Evolutionary conservation across 78 protist species (phyloP).

Genomic region (Tieghemostelium lacteum): DNA sequence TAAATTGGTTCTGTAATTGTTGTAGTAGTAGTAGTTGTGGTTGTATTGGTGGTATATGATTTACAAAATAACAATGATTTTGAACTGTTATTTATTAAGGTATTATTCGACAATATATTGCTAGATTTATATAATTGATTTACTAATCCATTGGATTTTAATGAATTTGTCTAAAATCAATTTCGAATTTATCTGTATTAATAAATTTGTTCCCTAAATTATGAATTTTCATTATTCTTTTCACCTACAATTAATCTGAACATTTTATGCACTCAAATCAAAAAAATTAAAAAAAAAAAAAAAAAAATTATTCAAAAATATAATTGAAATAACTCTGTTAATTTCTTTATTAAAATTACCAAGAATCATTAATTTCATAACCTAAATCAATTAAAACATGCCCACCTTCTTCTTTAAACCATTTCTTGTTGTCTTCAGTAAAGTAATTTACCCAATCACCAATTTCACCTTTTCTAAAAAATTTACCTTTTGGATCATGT

Average conservation of each 20-base stretch:
- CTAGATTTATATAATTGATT: not conserved
- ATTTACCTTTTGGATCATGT: slow-evolving; percentile 31
- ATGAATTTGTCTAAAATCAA: not conserved
- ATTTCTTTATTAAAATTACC: slow-evolving; percentile 11
- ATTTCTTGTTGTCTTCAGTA: slow-evolving; percentile 16
- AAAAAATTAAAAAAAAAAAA: too few species aligned
- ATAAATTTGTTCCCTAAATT: too few species aligned
- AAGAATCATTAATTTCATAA: slow-evolving; percentile 47
- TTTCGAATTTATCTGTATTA: too few species aligned
- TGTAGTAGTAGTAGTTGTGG: not conserved
- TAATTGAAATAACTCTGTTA: too few species aligned
- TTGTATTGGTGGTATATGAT: not conserved
- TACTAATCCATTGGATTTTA: not conserved
- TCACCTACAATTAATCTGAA: too few species aligned
- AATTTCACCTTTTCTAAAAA: slow-evolving; percentile 77
- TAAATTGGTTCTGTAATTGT: not conserved
- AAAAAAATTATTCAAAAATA: too few species aligned
- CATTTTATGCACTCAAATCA: too few species aligned
- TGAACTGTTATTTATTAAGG: not conserved
- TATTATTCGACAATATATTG: not conserved
- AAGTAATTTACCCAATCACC: slow-evolving; percentile 75
- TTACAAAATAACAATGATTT: too few species aligned
- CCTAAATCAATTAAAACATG: slow-evolving; percentile 41
- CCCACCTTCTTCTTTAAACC: slow-evolving; percentile 77
- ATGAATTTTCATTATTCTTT: too few species aligned